phyloP scores from a whole-genome alignment of 1,139 yeast species.

The Diutina rugosa region DNA sequence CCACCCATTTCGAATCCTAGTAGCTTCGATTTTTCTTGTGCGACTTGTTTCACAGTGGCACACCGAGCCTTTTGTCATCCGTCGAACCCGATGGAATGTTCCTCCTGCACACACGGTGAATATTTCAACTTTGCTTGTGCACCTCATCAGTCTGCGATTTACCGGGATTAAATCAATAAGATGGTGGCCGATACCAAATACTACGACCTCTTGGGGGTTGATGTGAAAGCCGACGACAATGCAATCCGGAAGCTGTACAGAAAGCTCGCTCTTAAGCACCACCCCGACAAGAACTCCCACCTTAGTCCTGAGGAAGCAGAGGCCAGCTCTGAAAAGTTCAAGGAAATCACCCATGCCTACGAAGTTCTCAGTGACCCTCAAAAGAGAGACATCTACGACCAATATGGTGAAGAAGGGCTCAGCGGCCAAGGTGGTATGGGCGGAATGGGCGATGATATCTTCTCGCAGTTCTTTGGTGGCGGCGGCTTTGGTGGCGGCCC shows the following conservation, averaged over 20 bases:
- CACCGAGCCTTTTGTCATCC: not conserved
- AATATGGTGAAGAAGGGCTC: constrained; percentile 87
- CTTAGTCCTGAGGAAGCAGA: constrained; percentile 66
- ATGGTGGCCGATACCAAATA: constrained; percentile 90
- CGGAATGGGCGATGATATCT: constrained; percentile 73
- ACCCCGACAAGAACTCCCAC: constrained; percentile 71
- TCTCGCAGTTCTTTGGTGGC: constrained; percentile 89
- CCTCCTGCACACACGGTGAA: not conserved
- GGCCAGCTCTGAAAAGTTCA: constrained; percentile 56
- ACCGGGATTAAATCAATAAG: not conserved
- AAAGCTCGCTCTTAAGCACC: constrained; percentile 82
- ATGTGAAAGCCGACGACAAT: constrained; percentile 63
- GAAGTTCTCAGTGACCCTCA: constrained; percentile 78
- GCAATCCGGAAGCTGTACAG: constrained; percentile 95
- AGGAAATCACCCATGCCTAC: constrained; percentile 83
- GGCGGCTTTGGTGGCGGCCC: constrained; percentile 45
- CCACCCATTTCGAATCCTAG: not conserved
- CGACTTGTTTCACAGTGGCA: not conserved
- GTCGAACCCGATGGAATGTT: not conserved
- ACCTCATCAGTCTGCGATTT: not conserved
- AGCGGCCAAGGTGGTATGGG: constrained; percentile 64
- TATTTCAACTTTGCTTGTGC: not conserved
- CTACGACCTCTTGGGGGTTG: constrained; percentile 76
- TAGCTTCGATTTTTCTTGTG: not conserved
- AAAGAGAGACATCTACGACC: constrained; percentile 82